Evolutionary conservation across 805 yeast genomes (phyloP).

Genomic region (Pichia cephalocereana): DNA sequence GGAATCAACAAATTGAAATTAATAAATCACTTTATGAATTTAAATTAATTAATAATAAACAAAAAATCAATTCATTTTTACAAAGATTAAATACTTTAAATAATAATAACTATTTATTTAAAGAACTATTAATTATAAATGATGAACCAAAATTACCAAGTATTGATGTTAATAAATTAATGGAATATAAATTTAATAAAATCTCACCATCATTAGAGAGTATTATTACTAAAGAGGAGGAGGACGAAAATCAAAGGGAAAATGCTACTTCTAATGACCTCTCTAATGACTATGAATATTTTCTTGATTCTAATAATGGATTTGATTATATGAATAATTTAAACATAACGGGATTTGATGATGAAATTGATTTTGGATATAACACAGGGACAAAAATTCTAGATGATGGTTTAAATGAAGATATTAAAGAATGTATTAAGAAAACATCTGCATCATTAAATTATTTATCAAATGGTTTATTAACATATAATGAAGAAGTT

Average conservation of each 20-base stretch:
- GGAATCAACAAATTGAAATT: constrained; percentile 22
- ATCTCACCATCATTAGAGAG: constrained; percentile 2
- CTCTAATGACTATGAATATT: neutral
- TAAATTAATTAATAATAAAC: constrained; percentile 19
- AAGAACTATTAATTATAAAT: constrained; percentile 4
- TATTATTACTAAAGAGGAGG: neutral
- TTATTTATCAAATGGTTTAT: constrained; percentile 8
- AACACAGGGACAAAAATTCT: neutral
- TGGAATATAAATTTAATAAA: neutral
- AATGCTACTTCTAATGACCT: neutral
- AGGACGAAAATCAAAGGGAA: constrained; percentile 4
- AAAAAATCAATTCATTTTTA: constrained; percentile 13
- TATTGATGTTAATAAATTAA: constrained; percentile 1
- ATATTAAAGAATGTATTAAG: neutral
- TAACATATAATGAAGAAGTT: constrained; percentile 7
- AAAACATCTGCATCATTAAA: neutral
- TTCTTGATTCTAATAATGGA: constrained; percentile 1
- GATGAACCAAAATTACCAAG: constrained; percentile 18
- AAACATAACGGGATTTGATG: neutral
- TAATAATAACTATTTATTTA: neutral
- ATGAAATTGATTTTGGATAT: neutral
- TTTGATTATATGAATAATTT: constrained; percentile 2
- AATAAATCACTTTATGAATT: constrained; percentile 19
- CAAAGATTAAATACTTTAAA: constrained; percentile 13
- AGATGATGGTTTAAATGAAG: neutral